Base-by-base conservation (phyloP, 208 protist genomes). In the Trypanosomatidae sp. region DNA sequence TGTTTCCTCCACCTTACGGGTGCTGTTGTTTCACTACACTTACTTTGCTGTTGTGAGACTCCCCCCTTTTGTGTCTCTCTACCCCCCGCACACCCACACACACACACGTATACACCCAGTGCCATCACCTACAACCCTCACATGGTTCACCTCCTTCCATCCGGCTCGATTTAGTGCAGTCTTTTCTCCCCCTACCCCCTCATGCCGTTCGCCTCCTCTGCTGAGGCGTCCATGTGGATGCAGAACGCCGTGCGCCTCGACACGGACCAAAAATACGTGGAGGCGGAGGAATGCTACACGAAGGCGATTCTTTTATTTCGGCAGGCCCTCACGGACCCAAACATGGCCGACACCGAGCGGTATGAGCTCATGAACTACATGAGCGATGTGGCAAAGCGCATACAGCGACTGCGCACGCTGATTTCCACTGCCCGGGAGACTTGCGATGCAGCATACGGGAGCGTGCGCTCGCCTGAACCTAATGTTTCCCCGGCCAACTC, bases 201-300 rank as follows among this genome's bases (percentile, higher is more conserved):
- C 60, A 79, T 79, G 75, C 44, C 75, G 19, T 79, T 69, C 30
- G 44, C 75, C 6, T 71, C 67, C 36, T 53, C 56, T 19, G 52
- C 75, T 1, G 69, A 79, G 64, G 75, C 75, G 52, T 65, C 47
- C 52, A 70, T 79, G 56, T 82, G 53, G 59, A 81, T 93, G 79
- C 74, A 87, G 60, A 89, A 90, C 64, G 90, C 84, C 10, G 71
- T 88, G 0, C 70, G 82, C 30, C 80, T 87, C 33, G 86, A 95
- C 69, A 83, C 69, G 1, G 58, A 73, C 28, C 76, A 74, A 33
- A 79, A 77, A 65, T 79, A 86, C n/a, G 71, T 66, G 10, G 83
- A 91, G 67, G 91, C 91, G n/a, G 88, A 96, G 76, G 89, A 88
- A 74, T 89, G 76, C 70, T 91, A 91, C 80, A 88, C 82, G 17